Percentiles rank a stretch among this genome's conserved stretches.
Evolutionary conservation across 352 stramenopile species (phyloP).

Genomic region (Globisporangium okanoganense): DNA sequence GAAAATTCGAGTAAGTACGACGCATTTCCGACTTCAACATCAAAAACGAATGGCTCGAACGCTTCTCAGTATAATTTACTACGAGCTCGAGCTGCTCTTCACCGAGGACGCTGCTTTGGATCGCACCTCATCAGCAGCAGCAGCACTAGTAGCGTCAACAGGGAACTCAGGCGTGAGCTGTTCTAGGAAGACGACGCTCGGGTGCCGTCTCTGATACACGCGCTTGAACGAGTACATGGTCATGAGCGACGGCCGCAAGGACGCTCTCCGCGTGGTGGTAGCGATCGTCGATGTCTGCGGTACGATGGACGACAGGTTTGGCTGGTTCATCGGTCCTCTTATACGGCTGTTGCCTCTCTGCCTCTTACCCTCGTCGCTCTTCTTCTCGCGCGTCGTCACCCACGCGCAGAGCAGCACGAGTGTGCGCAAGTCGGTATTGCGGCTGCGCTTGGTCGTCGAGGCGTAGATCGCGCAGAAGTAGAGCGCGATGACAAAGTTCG

Average conservation of each 20-base stretch:
- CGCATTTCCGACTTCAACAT: neutral
- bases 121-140: neutral
- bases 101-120: neutral
- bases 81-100: neutral
- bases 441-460: slow-evolving; percentile 1
- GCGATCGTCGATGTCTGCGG: neutral
- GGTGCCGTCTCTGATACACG: neutral
- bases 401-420: slow-evolving; percentile 18
- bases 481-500: slow-evolving; percentile 15
- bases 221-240: slow-evolving; percentile 5
- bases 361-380: neutral
- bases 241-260: neutral
- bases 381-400: slow-evolving; percentile 18
- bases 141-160: too few species aligned
- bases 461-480: slow-evolving; percentile 19
- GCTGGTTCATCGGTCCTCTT: neutral
- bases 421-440: slow-evolving; percentile 3
- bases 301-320: neutral
- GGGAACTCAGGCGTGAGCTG: neutral
- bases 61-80: too few species aligned
- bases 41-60: neutral
- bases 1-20: too few species aligned
- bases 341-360: neutral
- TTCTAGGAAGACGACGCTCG: neutral
- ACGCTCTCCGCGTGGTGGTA: neutral